Evolutionary conservation across 768 basidiomycete species (phyloP).

Genomic region (Leccinum broughii): DNA sequence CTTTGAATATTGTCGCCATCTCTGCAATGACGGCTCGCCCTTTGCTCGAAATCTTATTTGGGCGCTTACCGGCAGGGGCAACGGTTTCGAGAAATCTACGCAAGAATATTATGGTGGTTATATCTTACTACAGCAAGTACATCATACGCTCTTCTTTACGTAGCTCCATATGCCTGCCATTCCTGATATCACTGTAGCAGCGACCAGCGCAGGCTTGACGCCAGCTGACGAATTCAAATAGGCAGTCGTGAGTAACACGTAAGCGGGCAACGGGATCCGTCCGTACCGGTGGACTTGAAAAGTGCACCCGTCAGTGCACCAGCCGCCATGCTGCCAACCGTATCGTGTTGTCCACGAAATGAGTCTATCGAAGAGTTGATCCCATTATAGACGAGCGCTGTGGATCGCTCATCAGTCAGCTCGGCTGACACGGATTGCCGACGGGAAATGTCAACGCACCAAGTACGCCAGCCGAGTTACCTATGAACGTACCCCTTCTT

Average conservation of each 20-base stretch:
- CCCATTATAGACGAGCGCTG: conserved; percentile 95
- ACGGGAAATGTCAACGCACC: conserved; percentile 61
- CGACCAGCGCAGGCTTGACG: conserved; percentile 83
- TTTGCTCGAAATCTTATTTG: conserved; percentile 27
- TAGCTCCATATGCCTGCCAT: conserved; percentile 93
- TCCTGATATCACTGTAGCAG: conserved; percentile 86
- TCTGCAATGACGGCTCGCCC: conserved; percentile 19
- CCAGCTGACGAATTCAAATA: conserved; percentile 67
- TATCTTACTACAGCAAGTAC: conserved; percentile 40
- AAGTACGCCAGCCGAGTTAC: conserved; percentile 96
- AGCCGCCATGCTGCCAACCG: conserved; percentile 86
- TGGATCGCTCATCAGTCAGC: conserved; percentile 36
- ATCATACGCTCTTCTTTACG: conserved; percentile 87
- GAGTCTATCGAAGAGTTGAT: conserved; percentile 93
- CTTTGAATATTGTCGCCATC: conserved; percentile 28
- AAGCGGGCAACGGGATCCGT: conserved; percentile 32
- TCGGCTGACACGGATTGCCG: conserved; percentile 27
- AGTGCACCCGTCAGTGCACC: conserved; percentile 88
- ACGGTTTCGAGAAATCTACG: conserved; percentile 32
- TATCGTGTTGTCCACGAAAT: conserved; percentile 89
- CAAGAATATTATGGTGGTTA: conserved; percentile 47
- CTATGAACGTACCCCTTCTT: conserved; percentile 94
- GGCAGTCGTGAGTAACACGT: conserved; percentile 39
- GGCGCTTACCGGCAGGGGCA: conserved; percentile 25
- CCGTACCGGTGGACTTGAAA: conserved; percentile 91